Evolutionary conservation across 139 green algal genomes (phyloP), one percentile per base, ranked within the genome.

Genomic region (Axilococcus clingmanii): DNA sequence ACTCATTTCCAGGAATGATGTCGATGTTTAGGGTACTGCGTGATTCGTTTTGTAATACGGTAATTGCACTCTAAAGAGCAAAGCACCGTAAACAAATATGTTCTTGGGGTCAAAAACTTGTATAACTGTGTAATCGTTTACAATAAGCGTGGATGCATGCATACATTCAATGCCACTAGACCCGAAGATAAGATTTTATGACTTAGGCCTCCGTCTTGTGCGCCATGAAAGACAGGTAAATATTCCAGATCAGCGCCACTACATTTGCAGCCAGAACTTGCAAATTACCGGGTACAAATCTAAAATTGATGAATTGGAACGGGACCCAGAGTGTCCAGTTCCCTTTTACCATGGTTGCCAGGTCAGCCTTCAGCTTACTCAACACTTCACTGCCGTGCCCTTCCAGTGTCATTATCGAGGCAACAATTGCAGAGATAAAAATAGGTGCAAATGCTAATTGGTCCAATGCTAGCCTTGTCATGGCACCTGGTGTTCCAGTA

Each of bases 291-390:
- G 85, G 82, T 58, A 94, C 75, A 52, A 85, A 85, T 28, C 74
- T 47, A 66, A 94, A 94, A 71, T 95, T 95, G 57, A 95, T 14
- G 60, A 88, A 85, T 69, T 95, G 86, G 16, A 83, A 83, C 34
- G 86, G 86, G 5, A 94, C 71, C 87, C 87, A 95, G 16, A 95
- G 59, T 17, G 74, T 63, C 87, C 87, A 95, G 77, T 95, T 95
- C 50, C 77, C 74, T 45, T 45, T 45, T 7, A 85, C 63, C 50
- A 93, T 65, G 4, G 79, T 72, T 16, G 64, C 46, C 42, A 75
- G 55, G 38, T 91, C 80, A 19, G 75, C 57, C 47, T 87, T 72
- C 25, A 98, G 57, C 55, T 89, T 92, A 42, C 57, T 15, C 5
- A 48, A 16, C 12, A 89, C 65, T n/a, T 71, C 29, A 12, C 74